Evolutionary conservation across 768 basidiomycete species (phyloP).

Genomic region (Leccinum obscurum): DNA sequence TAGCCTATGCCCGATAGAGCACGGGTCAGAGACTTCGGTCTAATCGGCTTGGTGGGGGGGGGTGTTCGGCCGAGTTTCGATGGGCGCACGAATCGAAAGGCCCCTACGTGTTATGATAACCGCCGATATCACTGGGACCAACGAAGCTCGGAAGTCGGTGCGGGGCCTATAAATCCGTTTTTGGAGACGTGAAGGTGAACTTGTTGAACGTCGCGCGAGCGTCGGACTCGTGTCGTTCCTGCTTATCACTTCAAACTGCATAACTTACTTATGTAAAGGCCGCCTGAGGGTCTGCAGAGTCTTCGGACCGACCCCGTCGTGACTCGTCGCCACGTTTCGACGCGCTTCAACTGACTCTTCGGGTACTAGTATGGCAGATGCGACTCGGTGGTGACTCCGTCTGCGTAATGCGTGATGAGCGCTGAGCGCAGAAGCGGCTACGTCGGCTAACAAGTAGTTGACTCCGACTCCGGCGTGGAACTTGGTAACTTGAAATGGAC

Average conservation of each 20-base stretch:
- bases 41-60: neutral
- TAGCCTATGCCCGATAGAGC: neutral
- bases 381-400: neutral
- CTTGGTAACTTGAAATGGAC: too few species aligned
- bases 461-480: neutral
- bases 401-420: neutral
- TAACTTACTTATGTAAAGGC: neutral
- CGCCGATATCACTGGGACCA: neutral
- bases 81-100: neutral
- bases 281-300: neutral
- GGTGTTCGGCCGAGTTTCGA: neutral
- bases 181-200: neutral
- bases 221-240: neutral
- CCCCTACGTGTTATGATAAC: neutral
- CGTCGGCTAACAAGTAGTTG: neutral
- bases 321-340: neutral
- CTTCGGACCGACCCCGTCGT: neutral
- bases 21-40: neutral
- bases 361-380: neutral
- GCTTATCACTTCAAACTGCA: too few species aligned
- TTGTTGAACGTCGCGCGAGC: neutral
- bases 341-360: neutral
- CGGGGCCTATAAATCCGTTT: neutral
- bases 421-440: neutral
- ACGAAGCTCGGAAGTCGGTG: neutral